Conservation (phyloP, 2,329 filamentous ascomycete species). For the Aspergillus sp. region DNA sequence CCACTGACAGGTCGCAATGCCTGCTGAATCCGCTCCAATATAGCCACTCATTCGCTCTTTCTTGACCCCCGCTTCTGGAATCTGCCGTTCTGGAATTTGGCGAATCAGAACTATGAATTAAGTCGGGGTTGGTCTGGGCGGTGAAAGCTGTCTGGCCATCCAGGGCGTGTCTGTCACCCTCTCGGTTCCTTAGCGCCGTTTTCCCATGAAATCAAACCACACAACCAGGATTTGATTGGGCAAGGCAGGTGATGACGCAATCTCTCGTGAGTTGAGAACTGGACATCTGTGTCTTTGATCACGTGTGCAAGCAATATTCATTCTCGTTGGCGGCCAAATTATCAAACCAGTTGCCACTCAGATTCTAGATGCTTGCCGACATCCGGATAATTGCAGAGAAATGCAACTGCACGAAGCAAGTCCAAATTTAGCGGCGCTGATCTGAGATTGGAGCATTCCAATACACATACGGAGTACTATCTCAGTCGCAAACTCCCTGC, state of each 20-base stretch:
- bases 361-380: slow-evolving; percentile 3
- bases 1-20: slow-evolving; percentile 18
- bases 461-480: neutral
- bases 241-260: slow-evolving; percentile 20
- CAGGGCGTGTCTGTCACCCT: neutral
- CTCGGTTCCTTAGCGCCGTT: slow-evolving; percentile 11
- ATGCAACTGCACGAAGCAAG: too few species aligned
- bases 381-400: neutral
- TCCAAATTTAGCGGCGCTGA: neutral
- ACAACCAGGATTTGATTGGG: slow-evolving; percentile 15
- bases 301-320: slow-evolving; percentile 13
- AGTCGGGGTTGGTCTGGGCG: slow-evolving; percentile 12
- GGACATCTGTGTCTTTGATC: slow-evolving; percentile 9
- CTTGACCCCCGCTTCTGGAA: slow-evolving; percentile 12
- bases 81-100: slow-evolving; percentile 3
- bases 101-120: slow-evolving; percentile 11
- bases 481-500: neutral
- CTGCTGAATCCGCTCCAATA: slow-evolving; percentile 11
- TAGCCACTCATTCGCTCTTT: slow-evolving; percentile 18
- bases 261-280: neutral
- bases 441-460: neutral
- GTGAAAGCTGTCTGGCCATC: slow-evolving; percentile 6
- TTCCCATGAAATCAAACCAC: slow-evolving; percentile 14
- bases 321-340: slow-evolving; percentile 8
- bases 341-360: slow-evolving; percentile 15